Percentiles rank a stretch among this genome's conserved stretches.
Conservation (phyloP, 768 basidiomycete genomes). For the Leccinum arenicola region DNA sequence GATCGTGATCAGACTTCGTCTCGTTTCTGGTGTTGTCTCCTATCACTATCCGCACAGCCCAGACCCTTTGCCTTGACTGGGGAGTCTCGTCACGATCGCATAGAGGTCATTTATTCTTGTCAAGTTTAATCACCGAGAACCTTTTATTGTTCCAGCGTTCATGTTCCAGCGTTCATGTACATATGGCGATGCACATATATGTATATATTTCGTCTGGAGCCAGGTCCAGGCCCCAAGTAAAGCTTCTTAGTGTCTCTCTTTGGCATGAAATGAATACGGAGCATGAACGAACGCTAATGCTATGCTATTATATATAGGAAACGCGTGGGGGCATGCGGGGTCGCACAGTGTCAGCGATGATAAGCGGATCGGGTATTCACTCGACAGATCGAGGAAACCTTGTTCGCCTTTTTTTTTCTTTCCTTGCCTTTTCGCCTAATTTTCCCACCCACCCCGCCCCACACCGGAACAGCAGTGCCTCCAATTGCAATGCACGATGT, state of each 20-base stretch:
- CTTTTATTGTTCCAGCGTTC: not conserved
- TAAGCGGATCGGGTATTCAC: not conserved
- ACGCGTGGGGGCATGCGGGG: not conserved
- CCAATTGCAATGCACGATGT: not conserved
- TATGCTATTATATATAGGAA: not conserved
- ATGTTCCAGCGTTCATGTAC: conserved; percentile 6
- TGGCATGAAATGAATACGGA: not conserved
- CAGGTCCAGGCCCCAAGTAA: not conserved
- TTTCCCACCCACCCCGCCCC: not conserved
- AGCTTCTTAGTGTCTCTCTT: not conserved
- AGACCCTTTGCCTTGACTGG: not conserved
- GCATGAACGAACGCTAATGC: not conserved
- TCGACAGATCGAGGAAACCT: not conserved
- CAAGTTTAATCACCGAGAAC: conserved; percentile 19
- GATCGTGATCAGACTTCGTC: not conserved
- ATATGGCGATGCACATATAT: not conserved
- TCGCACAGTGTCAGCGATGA: not conserved
- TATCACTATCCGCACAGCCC: not conserved
- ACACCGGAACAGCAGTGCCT: not conserved
- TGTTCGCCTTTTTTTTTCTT: not conserved
- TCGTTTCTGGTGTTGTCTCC: not conserved
- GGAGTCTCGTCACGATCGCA: not conserved
- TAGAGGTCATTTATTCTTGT: not conserved
- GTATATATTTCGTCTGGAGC: not conserved
- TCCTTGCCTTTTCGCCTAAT: not conserved